These are phyloP conservation scores for Ilyonectria mors-panacis DNA, from an alignment of 2,329 filamentous ascomycete species.

Conservation along the genomic window DNA sequence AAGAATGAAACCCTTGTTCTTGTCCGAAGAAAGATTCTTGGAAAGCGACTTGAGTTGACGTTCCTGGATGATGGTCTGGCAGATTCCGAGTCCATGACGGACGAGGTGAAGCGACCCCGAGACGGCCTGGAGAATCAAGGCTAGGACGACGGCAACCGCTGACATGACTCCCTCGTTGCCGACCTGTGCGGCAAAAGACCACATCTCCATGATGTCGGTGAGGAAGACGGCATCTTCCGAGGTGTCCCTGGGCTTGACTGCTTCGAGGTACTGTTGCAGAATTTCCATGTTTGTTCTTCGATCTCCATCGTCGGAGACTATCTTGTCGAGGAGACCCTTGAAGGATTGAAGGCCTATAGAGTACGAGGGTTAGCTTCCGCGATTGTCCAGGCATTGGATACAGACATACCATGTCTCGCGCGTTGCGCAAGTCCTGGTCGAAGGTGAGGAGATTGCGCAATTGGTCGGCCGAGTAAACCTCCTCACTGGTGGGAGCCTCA, in stretches of 20 bases:
- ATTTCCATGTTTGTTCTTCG: conserved; percentile 66
- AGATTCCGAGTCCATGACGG: conserved; percentile 82
- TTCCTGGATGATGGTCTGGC: conserved; percentile 85
- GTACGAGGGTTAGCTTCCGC: conserved; percentile 13
- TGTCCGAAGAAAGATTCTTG: conserved; percentile 83
- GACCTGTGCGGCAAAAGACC: conserved; percentile 85
- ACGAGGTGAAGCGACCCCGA: conserved; percentile 82
- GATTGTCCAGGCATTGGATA: background rate
- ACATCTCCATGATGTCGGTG: conserved; percentile 86
- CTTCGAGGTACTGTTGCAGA: conserved; percentile 77
- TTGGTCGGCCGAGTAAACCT: conserved; percentile 75
- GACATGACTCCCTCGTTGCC: conserved; percentile 88
- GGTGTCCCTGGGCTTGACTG: conserved; percentile 63
- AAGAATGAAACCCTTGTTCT: conserved; percentile 88
- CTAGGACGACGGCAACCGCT: conserved; percentile 83
- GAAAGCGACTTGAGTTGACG: conserved; percentile 86
- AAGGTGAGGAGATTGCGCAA: conserved; percentile 79
- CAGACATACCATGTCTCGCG: conserved; percentile 74
- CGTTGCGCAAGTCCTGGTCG: conserved; percentile 76
- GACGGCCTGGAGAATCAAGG: conserved; percentile 84
- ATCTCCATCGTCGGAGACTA: conserved; percentile 66
- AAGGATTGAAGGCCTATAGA: conserved; percentile 74
- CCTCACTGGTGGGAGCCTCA: conserved; percentile 71
- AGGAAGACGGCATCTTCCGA: conserved; percentile 73
- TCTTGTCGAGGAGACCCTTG: conserved; percentile 79